These are phyloP conservation scores for Septoria petroselini DNA, from an alignment of 2,329 filamentous ascomycete genomes.

Conservation along the genomic window DNA sequence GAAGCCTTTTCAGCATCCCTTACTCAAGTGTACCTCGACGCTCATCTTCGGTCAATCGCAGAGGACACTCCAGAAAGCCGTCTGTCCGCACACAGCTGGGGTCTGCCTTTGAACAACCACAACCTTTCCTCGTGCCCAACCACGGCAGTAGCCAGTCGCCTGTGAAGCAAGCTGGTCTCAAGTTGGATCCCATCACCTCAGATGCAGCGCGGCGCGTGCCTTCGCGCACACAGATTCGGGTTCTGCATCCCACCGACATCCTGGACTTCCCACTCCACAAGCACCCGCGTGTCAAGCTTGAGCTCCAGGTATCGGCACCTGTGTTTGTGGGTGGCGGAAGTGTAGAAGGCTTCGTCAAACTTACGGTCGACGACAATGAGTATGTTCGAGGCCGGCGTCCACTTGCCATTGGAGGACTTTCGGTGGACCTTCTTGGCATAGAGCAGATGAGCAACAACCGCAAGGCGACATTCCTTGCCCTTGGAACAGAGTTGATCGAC, in stretches of 20 bases:
- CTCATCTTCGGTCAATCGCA: conserved; percentile 42
- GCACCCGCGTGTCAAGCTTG: conserved; percentile 50
- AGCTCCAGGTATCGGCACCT: conserved; percentile 50
- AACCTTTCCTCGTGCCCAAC: conserved; percentile 41
- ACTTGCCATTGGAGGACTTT: conserved; percentile 50
- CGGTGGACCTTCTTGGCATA: conserved; percentile 52
- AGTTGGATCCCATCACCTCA: conserved; percentile 44
- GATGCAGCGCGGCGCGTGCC: conserved; percentile 45
- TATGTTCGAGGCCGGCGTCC: conserved; percentile 44
- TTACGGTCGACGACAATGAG: conserved; percentile 50
- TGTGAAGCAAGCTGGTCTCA: conserved; percentile 44
- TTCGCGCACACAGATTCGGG: conserved; percentile 50
- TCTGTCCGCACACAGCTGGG: conserved; percentile 22
- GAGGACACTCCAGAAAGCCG: conserved; percentile 23
- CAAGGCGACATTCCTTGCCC: conserved; percentile 50
- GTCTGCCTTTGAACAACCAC: conserved; percentile 6
- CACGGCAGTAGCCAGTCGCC: conserved; percentile 50
- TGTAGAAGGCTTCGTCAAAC: conserved; percentile 51
- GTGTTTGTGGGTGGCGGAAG: conserved; percentile 56
- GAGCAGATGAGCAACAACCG: conserved; percentile 50
- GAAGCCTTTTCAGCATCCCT: conserved; percentile 48
- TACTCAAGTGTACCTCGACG: conserved; percentile 46
- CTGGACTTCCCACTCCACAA: conserved; percentile 49
- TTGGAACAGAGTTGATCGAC: conserved; percentile 53
- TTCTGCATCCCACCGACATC: conserved; percentile 47